A percentile compares a stretch with the other conserved stretches of the same genome.
Conservation (phyloP, 23 red algal species). For the Chondrus crispus region DNA sequence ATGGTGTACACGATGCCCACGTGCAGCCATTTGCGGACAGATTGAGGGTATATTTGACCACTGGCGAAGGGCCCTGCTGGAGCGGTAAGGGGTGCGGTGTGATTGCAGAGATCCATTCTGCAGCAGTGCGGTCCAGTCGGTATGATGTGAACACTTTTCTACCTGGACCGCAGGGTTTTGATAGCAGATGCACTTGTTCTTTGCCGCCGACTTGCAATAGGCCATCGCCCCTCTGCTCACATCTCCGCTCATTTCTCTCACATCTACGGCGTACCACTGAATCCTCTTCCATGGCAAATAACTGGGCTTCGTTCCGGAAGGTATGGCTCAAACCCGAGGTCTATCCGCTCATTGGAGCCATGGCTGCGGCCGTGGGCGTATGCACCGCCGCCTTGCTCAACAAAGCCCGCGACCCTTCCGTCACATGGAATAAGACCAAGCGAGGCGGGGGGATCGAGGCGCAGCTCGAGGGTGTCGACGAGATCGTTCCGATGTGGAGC, state of each 20-base stretch:
- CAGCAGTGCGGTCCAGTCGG: too few relatives aligned
- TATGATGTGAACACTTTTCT: too few relatives aligned
- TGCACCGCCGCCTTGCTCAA: slow-evolving; percentile 17
- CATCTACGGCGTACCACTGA: neutral
- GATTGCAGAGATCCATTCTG: too few relatives aligned
- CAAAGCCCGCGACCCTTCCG: slow-evolving; percentile 42
- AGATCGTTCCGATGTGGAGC: slow-evolving; percentile 49
- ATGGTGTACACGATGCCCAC: neutral
- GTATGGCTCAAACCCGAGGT: slow-evolving; percentile 65
- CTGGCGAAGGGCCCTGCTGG: too few relatives aligned
- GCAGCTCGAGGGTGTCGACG: slow-evolving; percentile 31
- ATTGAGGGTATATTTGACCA: too few relatives aligned
- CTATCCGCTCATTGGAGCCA: slow-evolving; percentile 64
- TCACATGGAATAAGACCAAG: slow-evolving; percentile 50
- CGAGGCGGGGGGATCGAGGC: slow-evolving; percentile 9
- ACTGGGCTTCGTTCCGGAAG: slow-evolving; percentile 55
- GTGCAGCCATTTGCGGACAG: too few relatives aligned
- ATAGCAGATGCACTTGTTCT: too few relatives aligned
- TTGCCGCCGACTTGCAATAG: too few relatives aligned
- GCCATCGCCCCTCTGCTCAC: neutral
- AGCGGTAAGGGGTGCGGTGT: too few relatives aligned
- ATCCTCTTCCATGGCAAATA: neutral
- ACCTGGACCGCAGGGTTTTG: too few relatives aligned
- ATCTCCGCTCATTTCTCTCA: neutral
- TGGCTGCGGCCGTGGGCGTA: slow-evolving; percentile 61